These are phyloP conservation scores for Dillenia suffruticosa DNA, from an alignment of 164 flowering plant genomes.

Conservation along the genomic window DNA sequence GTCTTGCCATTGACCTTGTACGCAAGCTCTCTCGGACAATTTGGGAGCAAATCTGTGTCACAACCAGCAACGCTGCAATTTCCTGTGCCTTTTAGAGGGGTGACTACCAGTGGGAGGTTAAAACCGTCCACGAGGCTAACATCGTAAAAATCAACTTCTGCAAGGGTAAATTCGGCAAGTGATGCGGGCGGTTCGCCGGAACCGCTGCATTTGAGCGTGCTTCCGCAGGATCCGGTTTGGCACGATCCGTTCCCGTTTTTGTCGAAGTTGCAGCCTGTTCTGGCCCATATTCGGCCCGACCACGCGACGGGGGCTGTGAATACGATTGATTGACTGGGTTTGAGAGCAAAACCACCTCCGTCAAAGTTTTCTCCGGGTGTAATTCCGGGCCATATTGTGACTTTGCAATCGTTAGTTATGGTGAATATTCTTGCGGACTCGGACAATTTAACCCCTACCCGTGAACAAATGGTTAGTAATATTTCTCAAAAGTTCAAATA, in stretches of 20 bases:
- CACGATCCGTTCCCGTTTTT: conserved; percentile 57
- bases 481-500: no score
- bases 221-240: conserved; percentile 78
- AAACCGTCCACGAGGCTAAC: conserved; percentile 96
- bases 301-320: conserved; percentile 72
- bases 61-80: conserved; percentile 80
- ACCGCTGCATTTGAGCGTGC: conserved; percentile 50
- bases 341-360: conserved; percentile 69
- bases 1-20: conserved; percentile 37
- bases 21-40: conserved; percentile 75
- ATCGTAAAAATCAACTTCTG: conserved; percentile 63
- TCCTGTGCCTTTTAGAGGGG: conserved; percentile 60
- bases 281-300: conserved; percentile 92
- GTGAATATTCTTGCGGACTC: conserved; percentile 67
- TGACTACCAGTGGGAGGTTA: conserved; percentile 62
- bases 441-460: conserved; percentile 27
- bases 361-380: conserved; percentile 58
- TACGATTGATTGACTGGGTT: conserved; percentile 50
- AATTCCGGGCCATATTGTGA: conserved; percentile 84
- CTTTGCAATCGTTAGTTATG: conserved; percentile 66
- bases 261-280: conserved; percentile 89
- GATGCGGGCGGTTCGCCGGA: conserved; percentile 75
- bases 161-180: conserved; percentile 88
- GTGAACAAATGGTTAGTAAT: neutral
- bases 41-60: conserved; percentile 47